Evolutionary conservation across 1,284 basidiomycete genomes (phyloP).

Genomic region (Xerocomus minutiporus): DNA sequence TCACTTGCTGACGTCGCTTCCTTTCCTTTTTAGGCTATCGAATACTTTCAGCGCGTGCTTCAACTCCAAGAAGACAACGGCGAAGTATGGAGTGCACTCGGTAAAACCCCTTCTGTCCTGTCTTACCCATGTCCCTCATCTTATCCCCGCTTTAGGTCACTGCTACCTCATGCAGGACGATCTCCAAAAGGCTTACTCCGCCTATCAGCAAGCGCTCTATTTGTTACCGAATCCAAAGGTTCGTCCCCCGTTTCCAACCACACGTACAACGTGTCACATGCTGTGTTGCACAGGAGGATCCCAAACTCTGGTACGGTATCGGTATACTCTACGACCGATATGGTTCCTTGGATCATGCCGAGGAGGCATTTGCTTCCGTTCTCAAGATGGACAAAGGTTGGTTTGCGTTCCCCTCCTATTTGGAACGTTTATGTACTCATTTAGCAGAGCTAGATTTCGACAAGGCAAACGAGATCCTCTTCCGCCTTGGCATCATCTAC

Average conservation of each 20-base stretch:
- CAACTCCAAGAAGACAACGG: constrained; percentile 88
- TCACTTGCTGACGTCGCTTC: constrained; percentile 27
- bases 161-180: constrained; percentile 99
- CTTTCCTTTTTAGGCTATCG: constrained; percentile 69
- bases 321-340: constrained; percentile 98
- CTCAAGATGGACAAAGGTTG: constrained; percentile 94
- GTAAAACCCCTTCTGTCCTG: constrained; percentile 39
- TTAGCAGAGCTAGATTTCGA: constrained; percentile 78
- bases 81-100: constrained; percentile 91
- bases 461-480: constrained; percentile 98
- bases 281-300: constrained; percentile 66
- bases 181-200: constrained; percentile 96
- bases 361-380: constrained; percentile 96
- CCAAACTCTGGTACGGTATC: constrained; percentile 99
- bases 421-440: constrained; percentile 30
- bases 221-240: constrained; percentile 94
- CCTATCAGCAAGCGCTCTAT: constrained; percentile 98
- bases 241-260: constrained; percentile 5
- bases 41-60: constrained; percentile 91
- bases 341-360: constrained; percentile 96
- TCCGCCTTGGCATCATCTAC: constrained; percentile 98
- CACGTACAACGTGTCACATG: constrained; percentile 18
- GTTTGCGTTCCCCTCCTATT: constrained; percentile 16
- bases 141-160: constrained; percentile 57
- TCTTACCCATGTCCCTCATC: constrained; percentile 20